Evolutionary conservation across 2,329 filamentous ascomycete genomes (phyloP), one percentile per base, ranked within the genome.

Genomic region (Colletotrichum australisinense): DNA sequence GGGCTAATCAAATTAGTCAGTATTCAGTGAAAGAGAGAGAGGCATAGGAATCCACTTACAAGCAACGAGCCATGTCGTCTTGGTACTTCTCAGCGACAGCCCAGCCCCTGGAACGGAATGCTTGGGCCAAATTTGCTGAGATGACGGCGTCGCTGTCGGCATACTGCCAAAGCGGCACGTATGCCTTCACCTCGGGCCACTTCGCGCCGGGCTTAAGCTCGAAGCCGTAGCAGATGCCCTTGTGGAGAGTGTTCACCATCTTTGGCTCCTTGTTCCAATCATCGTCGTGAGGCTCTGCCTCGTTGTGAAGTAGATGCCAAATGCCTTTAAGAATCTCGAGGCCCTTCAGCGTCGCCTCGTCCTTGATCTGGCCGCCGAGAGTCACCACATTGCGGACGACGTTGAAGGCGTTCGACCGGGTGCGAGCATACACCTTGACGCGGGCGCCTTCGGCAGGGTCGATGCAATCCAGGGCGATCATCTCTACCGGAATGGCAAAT

Each of bases 401-500:
- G 35, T 73, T 67, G 73, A 77, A 78, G 16, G 76, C 75, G 26
- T 79, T 79, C 28, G 68, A 72, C 46, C 75, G 75, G 9, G 77
- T 75, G 7, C 76, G 75, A 14, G 76, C 77, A 62, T 79, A 79
- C n/a, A 79, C 62, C 69, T 79, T 79, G 59, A 78, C 74, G 57
- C 78, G 66, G 11, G 78, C 78, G 1, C 77, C 78, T 28, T 74
- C 73, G 19, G 77, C 74, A 4, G 78, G 78, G 30, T 69, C 74
- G n/a, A 78, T 55, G 46, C 78, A 78, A 62, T 79, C 78, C 22
- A 79, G 75, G n/a, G 77, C 76, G 5, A 79, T 77, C 38, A 79
- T 76, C 56, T 76, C 78, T 7, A 79, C 75, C 9, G 77, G 73
- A 1, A 79, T 75, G 1, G 77, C 58, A 3, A 77, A 72, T 4